Conservation (phyloP, 768 basidiomycete genomes). For the Xanthoconium purpureum region DNA sequence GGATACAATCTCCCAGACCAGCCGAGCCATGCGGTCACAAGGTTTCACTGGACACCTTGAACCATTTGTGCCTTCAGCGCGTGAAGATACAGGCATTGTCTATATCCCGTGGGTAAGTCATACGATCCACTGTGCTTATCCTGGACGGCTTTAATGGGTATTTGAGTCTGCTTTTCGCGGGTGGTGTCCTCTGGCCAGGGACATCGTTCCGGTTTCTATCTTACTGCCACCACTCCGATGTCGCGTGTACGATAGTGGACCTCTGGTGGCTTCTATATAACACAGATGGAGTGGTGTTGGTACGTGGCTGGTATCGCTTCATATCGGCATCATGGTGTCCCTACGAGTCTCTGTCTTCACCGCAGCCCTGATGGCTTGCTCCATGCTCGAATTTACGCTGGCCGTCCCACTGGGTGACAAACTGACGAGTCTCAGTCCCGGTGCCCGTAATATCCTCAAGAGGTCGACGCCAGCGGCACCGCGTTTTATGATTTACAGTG, state of each 20-base stretch:
- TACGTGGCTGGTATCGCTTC: not conserved
- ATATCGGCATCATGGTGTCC: not conserved
- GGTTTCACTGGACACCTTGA: not conserved
- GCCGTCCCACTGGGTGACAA: not conserved
- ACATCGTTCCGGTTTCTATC: not conserved
- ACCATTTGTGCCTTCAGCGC: not conserved
- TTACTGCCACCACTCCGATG: not conserved
- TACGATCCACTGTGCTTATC: not conserved
- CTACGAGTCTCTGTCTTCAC: not conserved
- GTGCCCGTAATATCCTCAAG: not conserved
- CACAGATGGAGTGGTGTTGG: not conserved
- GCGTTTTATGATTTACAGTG: not conserved
- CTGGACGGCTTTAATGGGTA: not conserved
- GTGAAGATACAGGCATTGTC: not conserved
- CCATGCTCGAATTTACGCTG: not conserved
- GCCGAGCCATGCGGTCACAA: too few species aligned
- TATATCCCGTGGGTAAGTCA: not conserved
- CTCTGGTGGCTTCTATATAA: not conserved
- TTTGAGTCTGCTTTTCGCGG: not conserved
- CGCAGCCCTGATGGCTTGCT: not conserved
- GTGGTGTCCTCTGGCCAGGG: not conserved
- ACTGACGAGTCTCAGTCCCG: not conserved
- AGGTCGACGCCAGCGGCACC: not conserved
- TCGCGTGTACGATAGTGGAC: not conserved
- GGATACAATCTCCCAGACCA: too few species aligned